Evolutionary conservation across 1,139 yeast genomes (phyloP), one percentile per base, ranked within the genome.

Genomic region (Suhomyces bribrorum): DNA sequence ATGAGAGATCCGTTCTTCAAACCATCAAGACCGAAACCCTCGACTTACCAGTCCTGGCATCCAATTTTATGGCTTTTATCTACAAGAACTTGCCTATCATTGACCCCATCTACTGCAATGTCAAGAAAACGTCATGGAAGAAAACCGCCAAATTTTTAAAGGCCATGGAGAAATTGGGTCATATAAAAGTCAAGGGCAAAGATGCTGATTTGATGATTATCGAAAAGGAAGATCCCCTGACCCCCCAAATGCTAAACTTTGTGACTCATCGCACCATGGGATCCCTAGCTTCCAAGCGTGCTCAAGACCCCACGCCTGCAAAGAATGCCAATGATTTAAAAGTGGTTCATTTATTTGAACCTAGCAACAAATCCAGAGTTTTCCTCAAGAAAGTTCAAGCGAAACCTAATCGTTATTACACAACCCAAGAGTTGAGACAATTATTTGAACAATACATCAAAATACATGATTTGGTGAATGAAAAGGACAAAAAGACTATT

Each of bases 51-150:
- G 68, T 86, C 2, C 66, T 74, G 4, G 72, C 95, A 2, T 87
- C 97, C 0, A 77, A 73, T 12, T 85, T 92, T 59, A 80, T 89
- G 75, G 76, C 92, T 0, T 76, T 81, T 52, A 68, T 89, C 11
- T 70, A 81, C 49, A 81, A 77, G 38, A 86, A 88, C 57, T 63
- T 90, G n/a, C 95, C 95, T 0, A 61, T 62, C 11, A 53, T 69
- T 29, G 79, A 78, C 46, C 59, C 75, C 1, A 60, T 63, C n/a
- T 71, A 70, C 31, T 76, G 87, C 30, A 81, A 77, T 43, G 77
- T 92, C 52, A 90, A 89, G 60, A 83, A 81, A 52, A 83, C 96
- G 0, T 79, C 90, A 3, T 90, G 95, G 95, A 89, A 86, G 59
- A 92, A 92, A 56, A 80, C 94, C 1, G 75, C 90, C 14, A 90